Conservation (phyloP, 805 yeast genomes). For the Danielozyma ontarioensis region DNA sequence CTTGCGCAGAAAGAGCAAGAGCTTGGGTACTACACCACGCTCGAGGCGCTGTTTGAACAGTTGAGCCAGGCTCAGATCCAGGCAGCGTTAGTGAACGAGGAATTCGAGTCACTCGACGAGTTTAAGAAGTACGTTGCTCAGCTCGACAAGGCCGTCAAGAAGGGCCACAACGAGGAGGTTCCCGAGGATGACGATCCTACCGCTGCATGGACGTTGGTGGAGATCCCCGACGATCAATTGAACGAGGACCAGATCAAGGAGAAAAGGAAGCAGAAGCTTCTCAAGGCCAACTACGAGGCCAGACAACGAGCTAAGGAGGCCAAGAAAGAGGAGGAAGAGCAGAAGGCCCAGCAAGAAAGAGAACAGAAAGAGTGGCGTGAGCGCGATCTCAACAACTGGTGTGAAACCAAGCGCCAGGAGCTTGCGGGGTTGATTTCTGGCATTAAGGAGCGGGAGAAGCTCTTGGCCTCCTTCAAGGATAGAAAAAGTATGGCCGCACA, state of each 20-base stretch:
- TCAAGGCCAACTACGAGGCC: conserved; percentile 87
- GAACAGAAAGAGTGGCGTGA: conserved; percentile 78
- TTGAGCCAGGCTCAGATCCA: conserved; percentile 51
- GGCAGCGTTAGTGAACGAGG: conserved; percentile 59
- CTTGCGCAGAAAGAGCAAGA: conserved; percentile 78
- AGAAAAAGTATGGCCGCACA: conserved; percentile 91
- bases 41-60: conserved; percentile 47
- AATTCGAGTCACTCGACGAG: conserved; percentile 71
- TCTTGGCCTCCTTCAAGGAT: conserved; percentile 75
- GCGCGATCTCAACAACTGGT: conserved; percentile 74
- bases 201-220: conserved; percentile 65
- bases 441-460: conserved; percentile 62
- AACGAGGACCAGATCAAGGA: conserved; percentile 78
- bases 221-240: conserved; percentile 78
- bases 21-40: conserved; percentile 58
- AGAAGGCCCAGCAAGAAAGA: conserved; percentile 51
- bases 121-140: conserved; percentile 59
- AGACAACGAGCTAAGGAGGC: conserved; percentile 77
- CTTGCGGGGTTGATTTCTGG: conserved; percentile 54
- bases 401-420: conserved; percentile 58
- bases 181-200: conserved; percentile 57
- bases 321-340: conserved; percentile 60
- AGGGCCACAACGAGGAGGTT: conserved; percentile 58
- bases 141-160: conserved; percentile 64
- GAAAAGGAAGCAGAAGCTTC: conserved; percentile 75